Base-by-base conservation (phyloP, 2,329 filamentous ascomycete genomes). In the Pyrenochaeta sp. region DNA sequence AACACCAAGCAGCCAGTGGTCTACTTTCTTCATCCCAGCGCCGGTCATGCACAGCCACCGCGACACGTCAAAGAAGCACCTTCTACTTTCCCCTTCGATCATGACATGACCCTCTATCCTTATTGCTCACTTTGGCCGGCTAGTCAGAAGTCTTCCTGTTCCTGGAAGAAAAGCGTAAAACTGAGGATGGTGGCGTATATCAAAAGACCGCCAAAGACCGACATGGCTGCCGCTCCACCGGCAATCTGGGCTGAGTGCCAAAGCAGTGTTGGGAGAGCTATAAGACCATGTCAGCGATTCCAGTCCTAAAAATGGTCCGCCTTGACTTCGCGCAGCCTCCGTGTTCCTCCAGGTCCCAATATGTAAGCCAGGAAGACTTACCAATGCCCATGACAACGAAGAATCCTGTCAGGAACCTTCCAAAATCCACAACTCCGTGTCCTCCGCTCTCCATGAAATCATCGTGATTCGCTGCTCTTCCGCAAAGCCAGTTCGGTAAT, bases 151-250 rank as follows among this genome's bases (percentile, higher is more conserved):
- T 98, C 95, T 75, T 96, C 91, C 77, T 98, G 93, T 80, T 98
- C 93, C 77, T 94, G 91, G 84, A 99, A 99, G 83, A 98, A 99
- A 88, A 97, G 91, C 66, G 91, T 90, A 79, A 99, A 99, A 81
- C 91, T 95, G 80, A 99, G 96, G 76, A 99, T 97, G 48, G 95
- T 99, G 56, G 92, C 92, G 80, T 99, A 99, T 77, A 99, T 99
- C 76, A 99, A 82, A 58, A 97, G 83, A 51, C 95, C 95, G 28
- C 95, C 95, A 51, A 94, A 81, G 69, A 99, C 91, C 51, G 91
- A 96, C 95, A 99, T 99, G 76, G 92, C 82, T 89, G 97, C 96
- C 48, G 95, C 95, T 51, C 92, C 89, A 56, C 90, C 79, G 61
- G 88, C 82, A 74, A 99, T 99, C 63, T 95, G 85, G 57, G 87